Conservation (phyloP, 768 basidiomycete species). For the Heimioporus sp. region DNA sequence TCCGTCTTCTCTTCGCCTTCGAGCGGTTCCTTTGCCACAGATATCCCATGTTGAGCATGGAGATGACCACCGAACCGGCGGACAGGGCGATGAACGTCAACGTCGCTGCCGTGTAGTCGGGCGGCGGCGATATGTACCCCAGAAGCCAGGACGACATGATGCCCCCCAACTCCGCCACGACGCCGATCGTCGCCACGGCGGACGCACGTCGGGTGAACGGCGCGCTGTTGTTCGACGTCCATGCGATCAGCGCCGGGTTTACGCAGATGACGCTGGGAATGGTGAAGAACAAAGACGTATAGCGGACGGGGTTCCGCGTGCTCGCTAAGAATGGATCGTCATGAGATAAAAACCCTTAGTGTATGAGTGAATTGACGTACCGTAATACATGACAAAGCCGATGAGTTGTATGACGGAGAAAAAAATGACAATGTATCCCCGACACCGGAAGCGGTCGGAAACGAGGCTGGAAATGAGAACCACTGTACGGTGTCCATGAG, state of each 20-base stretch:
- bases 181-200: constrained; percentile 51
- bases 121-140: constrained; percentile 47
- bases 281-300: constrained; percentile 56
- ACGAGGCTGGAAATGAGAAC: constrained; percentile 32
- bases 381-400: constrained; percentile 1
- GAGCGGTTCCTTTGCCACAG: constrained; percentile 42
- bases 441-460: constrained; percentile 52
- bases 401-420: constrained; percentile 42
- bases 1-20: constrained; percentile 40
- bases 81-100: constrained; percentile 37
- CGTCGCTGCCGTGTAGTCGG: constrained; percentile 49
- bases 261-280: constrained; percentile 36
- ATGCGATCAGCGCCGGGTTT: constrained; percentile 38
- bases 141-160: constrained; percentile 65
- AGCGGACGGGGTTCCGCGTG: constrained; percentile 41
- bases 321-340: constrained; percentile 5
- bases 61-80: constrained; percentile 36
- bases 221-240: constrained; percentile 60
- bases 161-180: constrained; percentile 54
- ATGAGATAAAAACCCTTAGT: neutral
- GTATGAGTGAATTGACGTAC: neutral
- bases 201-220: constrained; percentile 58
- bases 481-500: neutral
- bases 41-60: constrained; percentile 39
- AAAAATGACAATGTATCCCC: constrained; percentile 47